Conservation (phyloP, 306 rosid species). For the Crataegus laevigata region DNA sequence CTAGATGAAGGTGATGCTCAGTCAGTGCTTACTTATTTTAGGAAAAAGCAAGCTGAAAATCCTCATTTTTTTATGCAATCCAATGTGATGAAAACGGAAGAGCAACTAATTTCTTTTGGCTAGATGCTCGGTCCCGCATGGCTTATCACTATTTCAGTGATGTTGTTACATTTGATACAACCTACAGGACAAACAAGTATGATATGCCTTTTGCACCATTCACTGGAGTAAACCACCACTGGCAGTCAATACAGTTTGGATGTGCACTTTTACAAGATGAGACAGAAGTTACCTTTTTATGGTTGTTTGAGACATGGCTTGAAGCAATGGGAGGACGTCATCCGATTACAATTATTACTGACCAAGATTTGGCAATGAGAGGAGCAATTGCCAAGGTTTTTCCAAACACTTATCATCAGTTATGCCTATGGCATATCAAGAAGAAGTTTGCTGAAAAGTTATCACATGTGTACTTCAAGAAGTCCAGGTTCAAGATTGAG, state of each 20-base stretch:
- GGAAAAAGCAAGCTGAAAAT: no score
- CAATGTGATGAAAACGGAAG: no score
- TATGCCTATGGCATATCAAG: not conserved
- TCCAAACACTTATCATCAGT: not conserved
- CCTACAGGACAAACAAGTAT: not conserved
- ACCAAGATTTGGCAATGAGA: not conserved
- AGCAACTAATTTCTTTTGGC: no score
- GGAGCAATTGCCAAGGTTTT: not conserved
- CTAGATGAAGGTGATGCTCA: no score
- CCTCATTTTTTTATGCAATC: no score
- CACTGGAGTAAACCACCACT: not conserved
- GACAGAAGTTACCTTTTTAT: not conserved
- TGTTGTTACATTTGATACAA: not conserved
- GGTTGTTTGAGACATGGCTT: not conserved
- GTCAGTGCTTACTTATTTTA: no score
- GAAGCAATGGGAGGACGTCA: not conserved
- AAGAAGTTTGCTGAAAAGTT: not conserved
- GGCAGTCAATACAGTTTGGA: not conserved
- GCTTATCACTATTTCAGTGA: not conserved
- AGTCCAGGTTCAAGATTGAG: not conserved
- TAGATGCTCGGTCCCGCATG: not conserved
- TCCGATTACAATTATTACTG: not conserved
- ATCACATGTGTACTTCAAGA: not conserved
- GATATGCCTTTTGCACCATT: not conserved
- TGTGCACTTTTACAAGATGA: constrained; percentile 1